A percentile compares a stretch with the other conserved stretches of the same genome.
These are phyloP conservation scores for Boletus rufocinnamomeus DNA, from an alignment of 768 basidiomycete species.

Conservation along the genomic window DNA sequence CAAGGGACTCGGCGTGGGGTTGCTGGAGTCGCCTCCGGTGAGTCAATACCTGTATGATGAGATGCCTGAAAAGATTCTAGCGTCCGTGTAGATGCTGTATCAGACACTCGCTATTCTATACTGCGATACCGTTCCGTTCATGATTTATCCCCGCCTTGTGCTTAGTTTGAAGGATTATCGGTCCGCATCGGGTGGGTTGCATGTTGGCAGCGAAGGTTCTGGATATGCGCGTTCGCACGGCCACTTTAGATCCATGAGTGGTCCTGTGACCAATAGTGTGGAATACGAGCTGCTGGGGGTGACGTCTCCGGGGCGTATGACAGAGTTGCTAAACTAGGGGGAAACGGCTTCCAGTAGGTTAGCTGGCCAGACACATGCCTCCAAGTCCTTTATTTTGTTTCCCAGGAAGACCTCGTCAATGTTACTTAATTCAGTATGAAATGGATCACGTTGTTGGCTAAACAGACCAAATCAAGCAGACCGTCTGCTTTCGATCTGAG, in stretches of 20 bases:
- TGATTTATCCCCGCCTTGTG: slow-evolving; percentile 13
- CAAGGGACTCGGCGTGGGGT: background rate
- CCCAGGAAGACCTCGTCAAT: too few relatives aligned
- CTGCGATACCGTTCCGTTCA: slow-evolving; percentile 1
- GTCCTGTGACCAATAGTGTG: background rate
- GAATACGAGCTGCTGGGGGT: background rate
- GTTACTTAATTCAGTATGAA: too few relatives aligned
- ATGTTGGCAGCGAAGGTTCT: background rate
- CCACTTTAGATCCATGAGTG: background rate
- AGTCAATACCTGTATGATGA: background rate
- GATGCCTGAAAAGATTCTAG: background rate
- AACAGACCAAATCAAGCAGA: too few relatives aligned
- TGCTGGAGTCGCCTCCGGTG: background rate
- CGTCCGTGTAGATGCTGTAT: background rate
- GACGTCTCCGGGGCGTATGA: background rate
- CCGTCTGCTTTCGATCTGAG: too few relatives aligned
- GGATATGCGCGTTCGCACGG: background rate
- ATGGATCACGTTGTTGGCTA: too few relatives aligned
- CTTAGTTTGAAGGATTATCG: slow-evolving; percentile 2
- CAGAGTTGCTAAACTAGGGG: background rate
- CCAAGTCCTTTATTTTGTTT: background rate
- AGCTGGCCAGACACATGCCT: background rate
- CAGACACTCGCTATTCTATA: background rate
- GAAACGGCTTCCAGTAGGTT: background rate
- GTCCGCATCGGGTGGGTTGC: background rate